Base-by-base conservation (phyloP, 2,329 filamentous ascomycete species). In the Colletotrichum sp. region DNA sequence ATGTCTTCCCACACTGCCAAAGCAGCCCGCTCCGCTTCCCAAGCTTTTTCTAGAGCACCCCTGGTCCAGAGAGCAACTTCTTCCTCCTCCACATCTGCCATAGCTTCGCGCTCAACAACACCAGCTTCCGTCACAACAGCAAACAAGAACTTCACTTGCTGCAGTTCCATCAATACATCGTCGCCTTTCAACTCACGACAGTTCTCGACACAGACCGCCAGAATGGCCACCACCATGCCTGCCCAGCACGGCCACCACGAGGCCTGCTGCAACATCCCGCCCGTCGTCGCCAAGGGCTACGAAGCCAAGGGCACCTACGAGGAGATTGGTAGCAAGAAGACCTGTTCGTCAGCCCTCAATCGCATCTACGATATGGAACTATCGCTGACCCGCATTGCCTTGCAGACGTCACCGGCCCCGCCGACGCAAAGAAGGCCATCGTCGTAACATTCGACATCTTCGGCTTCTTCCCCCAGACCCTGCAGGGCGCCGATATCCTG, bases 401-500 rank as follows among this genome's bases (percentile, higher is more conserved):
- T 8, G 6, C 89, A 85, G 89, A 91, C 77, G 85, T 89, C 66
- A 88, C 86, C 10, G 87, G 88, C 30, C 85, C 89, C 36, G 80
- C 84, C 22, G 83, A 87, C 67, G 87, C 89, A 24, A 87, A 83
- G 70, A 93, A 91, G 84, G 93, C 90, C 68, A 88, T 95, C 72
- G 84, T 95, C 72, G 84, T 89, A 77, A 89, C 94, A 81, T 92
- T 86, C 82, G 93, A 95, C 83, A 93, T 94, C 82, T 94, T 94
- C 80, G 92, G 93, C 80, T 92, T 93, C 89, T 94, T 90, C 81
- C 90, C 91, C 28, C 93, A 95, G 84, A 93, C 93, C 4, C 77
- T 94, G 13, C 93, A 95, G 83, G 93, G 93, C 28, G 92, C 92
- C 77, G 93, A 95, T 80, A 94, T 92, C 79, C 86, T 94, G 28